phyloP scores from a whole-genome alignment of 345 rosid species.

The Populus tremula region DNA sequence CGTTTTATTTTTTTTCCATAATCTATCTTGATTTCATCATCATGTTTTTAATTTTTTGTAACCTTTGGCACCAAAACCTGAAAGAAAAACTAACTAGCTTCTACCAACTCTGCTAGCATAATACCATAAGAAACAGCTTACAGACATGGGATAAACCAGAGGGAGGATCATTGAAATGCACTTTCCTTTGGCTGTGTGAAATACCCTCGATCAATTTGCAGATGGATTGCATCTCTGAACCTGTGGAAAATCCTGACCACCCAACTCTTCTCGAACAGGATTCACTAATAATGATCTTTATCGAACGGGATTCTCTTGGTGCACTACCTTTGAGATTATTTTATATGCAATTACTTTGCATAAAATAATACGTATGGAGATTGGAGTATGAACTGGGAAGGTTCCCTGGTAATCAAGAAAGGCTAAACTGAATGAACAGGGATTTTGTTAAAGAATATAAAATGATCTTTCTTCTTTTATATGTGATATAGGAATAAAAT shows the following conservation, averaged over 20 bases:
- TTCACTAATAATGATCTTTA: neutral
- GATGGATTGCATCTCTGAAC: neutral
- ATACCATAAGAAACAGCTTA: neutral
- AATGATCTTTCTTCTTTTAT: neutral
- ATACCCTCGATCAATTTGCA: neutral
- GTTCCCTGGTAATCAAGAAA: neutral
- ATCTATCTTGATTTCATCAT: neutral
- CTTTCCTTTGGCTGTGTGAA: neutral
- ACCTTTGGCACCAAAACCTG: neutral
- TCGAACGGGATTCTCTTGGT: too few relatives aligned
- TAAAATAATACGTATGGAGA: neutral
- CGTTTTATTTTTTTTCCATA: neutral
- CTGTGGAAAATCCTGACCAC: neutral
- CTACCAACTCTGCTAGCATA: neutral
- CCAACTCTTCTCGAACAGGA: neutral
- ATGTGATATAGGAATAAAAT: too few relatives aligned
- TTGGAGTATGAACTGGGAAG: neutral
- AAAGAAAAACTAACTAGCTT: neutral
- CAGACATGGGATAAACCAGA: neutral
- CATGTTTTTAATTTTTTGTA: neutral
- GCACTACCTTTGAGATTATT: too few relatives aligned
- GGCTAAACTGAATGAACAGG: neutral
- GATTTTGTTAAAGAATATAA: neutral
- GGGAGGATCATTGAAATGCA: neutral
- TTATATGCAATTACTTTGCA: neutral